Percentiles rank a stretch among this genome's conserved stretches.
Conservation (phyloP, 2,329 filamentous ascomycete species). For the Phaeosphaeriaceae sp. region DNA sequence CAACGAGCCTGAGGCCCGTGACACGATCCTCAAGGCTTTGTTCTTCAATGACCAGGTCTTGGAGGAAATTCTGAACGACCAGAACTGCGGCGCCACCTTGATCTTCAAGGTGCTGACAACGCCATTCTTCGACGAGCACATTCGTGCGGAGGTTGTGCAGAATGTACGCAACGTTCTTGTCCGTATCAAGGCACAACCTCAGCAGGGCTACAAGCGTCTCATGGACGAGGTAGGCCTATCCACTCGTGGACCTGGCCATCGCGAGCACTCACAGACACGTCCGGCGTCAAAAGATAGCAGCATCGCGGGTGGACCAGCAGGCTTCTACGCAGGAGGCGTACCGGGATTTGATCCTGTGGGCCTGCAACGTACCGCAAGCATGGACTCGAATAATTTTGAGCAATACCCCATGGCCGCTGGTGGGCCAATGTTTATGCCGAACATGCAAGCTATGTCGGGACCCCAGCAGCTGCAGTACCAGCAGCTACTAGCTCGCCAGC, state of each 20-base stretch:
- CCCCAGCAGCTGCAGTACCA: constrained; percentile 65
- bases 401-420: constrained; percentile 50
- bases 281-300: constrained; percentile 48
- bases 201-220: constrained; percentile 95
- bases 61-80: constrained; percentile 89
- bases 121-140: constrained; percentile 93
- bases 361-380: constrained; percentile 56
- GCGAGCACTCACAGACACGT: constrained; percentile 46
- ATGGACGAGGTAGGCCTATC: constrained; percentile 99
- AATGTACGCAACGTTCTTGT: constrained; percentile 89
- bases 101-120: constrained; percentile 99
- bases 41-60: constrained; percentile 93
- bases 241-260: constrained; percentile 52
- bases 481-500: constrained; percentile 59
- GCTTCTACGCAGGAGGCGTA: constrained; percentile 46
- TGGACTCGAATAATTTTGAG: constrained; percentile 58
- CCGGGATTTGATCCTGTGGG: constrained; percentile 51
- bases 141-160: constrained; percentile 86
- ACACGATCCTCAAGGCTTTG: constrained; percentile 85
- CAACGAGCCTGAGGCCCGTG: constrained; percentile 88
- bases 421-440: constrained; percentile 44
- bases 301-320: constrained; percentile 38
- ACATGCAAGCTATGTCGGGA: constrained; percentile 50
- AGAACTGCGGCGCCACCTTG: constrained; percentile 88
- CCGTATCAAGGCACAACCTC: constrained; percentile 89